Percentiles rank a stretch among this genome's conserved stretches.
Conservation (phyloP, 768 basidiomycete species). For the Rhodotorula kratochvilovae region DNA sequence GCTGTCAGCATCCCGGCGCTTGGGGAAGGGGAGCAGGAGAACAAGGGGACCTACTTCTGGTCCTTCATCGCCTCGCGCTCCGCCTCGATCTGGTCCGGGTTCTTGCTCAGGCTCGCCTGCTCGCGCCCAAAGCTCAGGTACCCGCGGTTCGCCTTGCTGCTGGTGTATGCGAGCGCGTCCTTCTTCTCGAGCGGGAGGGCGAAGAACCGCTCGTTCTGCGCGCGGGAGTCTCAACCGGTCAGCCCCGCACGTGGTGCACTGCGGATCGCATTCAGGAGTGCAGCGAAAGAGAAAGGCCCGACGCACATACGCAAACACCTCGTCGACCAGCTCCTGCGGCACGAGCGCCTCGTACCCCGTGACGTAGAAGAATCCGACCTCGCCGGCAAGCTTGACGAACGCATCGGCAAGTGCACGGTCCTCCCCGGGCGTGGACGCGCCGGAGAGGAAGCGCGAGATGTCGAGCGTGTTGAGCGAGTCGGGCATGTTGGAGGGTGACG, state of each 20-base stretch:
- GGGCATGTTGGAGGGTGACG: background rate
- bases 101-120: slow-evolving; percentile 10
- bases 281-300: background rate
- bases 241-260: slow-evolving; percentile 39
- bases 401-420: background rate
- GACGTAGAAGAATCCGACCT: slow-evolving; percentile 55
- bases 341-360: slow-evolving; percentile 50
- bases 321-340: slow-evolving; percentile 45
- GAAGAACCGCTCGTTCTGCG: slow-evolving; percentile 43
- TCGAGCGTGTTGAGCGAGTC: slow-evolving; percentile 28
- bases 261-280: slow-evolving; percentile 43
- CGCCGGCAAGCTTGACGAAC: background rate
- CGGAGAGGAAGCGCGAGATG: background rate
- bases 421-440: background rate
- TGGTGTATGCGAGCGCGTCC: slow-evolving; percentile 23
- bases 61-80: slow-evolving; percentile 9
- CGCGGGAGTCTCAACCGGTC: background rate
- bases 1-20: background rate
- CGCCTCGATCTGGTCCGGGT: background rate
- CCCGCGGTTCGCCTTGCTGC: slow-evolving; percentile 28
- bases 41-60: slow-evolving; percentile 1
- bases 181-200: slow-evolving; percentile 53
- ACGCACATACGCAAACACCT: slow-evolving; percentile 19
- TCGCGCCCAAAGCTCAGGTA: slow-evolving; percentile 11
- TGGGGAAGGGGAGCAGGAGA: background rate